These are phyloP conservation scores for Xylariaceae sp. DNA, from an alignment of 2,329 filamentous ascomycete species.

Conservation along the genomic window DNA sequence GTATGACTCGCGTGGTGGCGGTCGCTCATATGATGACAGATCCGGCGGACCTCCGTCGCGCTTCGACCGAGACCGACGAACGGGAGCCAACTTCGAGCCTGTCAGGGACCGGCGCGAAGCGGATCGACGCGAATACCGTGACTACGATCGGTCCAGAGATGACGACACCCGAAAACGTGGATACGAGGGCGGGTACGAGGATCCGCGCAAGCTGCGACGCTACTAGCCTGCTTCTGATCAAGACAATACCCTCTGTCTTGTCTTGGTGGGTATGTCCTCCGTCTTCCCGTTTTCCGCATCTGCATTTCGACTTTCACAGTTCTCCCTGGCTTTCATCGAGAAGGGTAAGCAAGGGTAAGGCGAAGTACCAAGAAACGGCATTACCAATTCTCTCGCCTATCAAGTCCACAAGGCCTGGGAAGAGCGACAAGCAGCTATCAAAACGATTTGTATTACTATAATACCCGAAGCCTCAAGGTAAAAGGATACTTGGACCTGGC, in stretches of 20 bases:
- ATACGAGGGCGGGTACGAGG: slow-evolving; percentile 79
- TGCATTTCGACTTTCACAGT: slow-evolving; percentile 32
- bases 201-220: slow-evolving; percentile 65
- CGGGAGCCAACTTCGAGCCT: slow-evolving; percentile 74
- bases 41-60: slow-evolving; percentile 46
- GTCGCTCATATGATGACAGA: slow-evolving; percentile 62
- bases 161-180: slow-evolving; percentile 64
- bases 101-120: slow-evolving; percentile 62
- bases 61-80: slow-evolving; percentile 34
- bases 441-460: slow-evolving; percentile 18
- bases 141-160: slow-evolving; percentile 53
- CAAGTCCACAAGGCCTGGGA: not conserved
- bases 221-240: slow-evolving; percentile 47
- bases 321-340: slow-evolving; percentile 32
- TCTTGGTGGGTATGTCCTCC: slow-evolving; percentile 49
- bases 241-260: slow-evolving; percentile 28
- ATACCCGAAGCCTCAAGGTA: slow-evolving; percentile 17
- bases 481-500: slow-evolving; percentile 10
- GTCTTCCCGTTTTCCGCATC: slow-evolving; percentile 28
- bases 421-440: slow-evolving; percentile 3
- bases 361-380: slow-evolving; percentile 15
- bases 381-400: slow-evolving; percentile 5
- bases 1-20: slow-evolving; percentile 53
- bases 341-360: slow-evolving; percentile 39
- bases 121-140: slow-evolving; percentile 56